Evolutionary conservation across 768 basidiomycete species (phyloP).

Genomic region (Tephrocybe sp.): DNA sequence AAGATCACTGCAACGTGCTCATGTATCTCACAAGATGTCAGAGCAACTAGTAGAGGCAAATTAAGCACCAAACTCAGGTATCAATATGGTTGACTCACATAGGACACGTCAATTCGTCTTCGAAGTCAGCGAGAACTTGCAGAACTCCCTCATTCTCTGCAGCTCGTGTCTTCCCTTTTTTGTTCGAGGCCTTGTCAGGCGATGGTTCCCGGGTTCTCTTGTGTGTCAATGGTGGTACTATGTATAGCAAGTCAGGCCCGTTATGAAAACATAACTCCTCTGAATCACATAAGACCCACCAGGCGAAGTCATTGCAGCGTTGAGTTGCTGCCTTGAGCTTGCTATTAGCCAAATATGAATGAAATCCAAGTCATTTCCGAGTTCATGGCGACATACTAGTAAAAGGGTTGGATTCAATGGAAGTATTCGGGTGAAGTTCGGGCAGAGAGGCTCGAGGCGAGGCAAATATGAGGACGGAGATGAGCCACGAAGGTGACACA

Average conservation of each 20-base stretch:
- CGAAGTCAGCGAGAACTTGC: slow-evolving; percentile 44
- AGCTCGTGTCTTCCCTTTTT: slow-evolving; percentile 46
- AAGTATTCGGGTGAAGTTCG: slow-evolving; percentile 3
- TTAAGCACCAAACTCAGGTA: slow-evolving; percentile 1
- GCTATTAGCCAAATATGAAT: slow-evolving; percentile 4
- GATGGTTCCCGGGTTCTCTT: slow-evolving; percentile 16
- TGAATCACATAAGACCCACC: neutral
- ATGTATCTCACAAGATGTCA: slow-evolving; percentile 58
- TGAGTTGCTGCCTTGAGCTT: neutral
- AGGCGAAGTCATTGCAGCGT: slow-evolving; percentile 2
- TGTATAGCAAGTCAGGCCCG: too few species aligned
- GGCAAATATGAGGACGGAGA: slow-evolving; percentile 14
- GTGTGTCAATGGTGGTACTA: neutral
- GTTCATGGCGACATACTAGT: slow-evolving; percentile 8
- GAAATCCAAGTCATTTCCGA: neutral
- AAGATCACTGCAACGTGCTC: neutral
- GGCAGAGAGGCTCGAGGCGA: slow-evolving; percentile 11
- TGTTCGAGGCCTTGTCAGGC: slow-evolving; percentile 16
- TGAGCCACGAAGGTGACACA: neutral
- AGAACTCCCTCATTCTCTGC: slow-evolving; percentile 18
- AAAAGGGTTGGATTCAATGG: neutral
- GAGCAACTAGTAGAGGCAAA: slow-evolving; percentile 48
- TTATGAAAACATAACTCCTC: neutral
- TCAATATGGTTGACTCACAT: slow-evolving; percentile 47
- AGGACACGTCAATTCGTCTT: slow-evolving; percentile 66